Conservation (phyloP, 148 eudicot species). For the Rhododendron molle region DNA sequence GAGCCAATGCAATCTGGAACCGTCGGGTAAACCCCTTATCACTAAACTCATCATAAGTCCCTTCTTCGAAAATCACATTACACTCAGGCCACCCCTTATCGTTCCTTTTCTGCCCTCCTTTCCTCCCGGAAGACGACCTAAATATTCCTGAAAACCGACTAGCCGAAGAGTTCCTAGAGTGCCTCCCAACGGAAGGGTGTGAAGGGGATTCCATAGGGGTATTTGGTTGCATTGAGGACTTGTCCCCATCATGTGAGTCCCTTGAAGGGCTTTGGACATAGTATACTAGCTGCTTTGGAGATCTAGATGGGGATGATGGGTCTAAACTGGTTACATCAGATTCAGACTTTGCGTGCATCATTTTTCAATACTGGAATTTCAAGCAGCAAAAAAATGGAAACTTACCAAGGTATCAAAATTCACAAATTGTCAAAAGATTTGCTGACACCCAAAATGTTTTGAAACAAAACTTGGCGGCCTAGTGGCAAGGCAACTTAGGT, state of each 20-base stretch:
- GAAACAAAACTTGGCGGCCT: not conserved
- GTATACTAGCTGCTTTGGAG: conserved; percentile 79
- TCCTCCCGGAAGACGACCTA: conserved; percentile 82
- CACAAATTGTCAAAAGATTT: not conserved
- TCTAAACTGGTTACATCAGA: conserved; percentile 88
- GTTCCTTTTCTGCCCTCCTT: conserved; percentile 58
- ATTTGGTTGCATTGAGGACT: conserved; percentile 74
- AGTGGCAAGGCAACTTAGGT: not conserved
- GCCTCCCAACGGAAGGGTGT: conserved; percentile 81
- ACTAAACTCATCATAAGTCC: conserved; percentile 58
- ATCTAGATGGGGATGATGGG: conserved; percentile 85
- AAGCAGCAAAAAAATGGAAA: not conserved
- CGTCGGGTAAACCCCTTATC: conserved; percentile 51
- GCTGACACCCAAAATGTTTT: conserved; percentile 13
- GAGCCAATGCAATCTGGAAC: conserved; percentile 47
- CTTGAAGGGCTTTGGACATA: conserved; percentile 91
- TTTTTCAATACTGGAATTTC: conserved; percentile 17
- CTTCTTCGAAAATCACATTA: conserved; percentile 90
- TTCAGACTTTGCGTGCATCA: conserved; percentile 81
- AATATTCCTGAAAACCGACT: conserved; percentile 95
- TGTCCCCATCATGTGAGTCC: conserved; percentile 93
- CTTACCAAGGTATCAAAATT: not conserved
- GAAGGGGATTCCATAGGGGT: conserved; percentile 91
- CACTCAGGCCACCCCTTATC: conserved; percentile 99
- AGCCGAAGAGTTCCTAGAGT: conserved; percentile 86